Evolutionary conservation across 2,329 filamentous ascomycete species (phyloP), one percentile per base, ranked within the genome.

Genomic region (Onygena corvina): DNA sequence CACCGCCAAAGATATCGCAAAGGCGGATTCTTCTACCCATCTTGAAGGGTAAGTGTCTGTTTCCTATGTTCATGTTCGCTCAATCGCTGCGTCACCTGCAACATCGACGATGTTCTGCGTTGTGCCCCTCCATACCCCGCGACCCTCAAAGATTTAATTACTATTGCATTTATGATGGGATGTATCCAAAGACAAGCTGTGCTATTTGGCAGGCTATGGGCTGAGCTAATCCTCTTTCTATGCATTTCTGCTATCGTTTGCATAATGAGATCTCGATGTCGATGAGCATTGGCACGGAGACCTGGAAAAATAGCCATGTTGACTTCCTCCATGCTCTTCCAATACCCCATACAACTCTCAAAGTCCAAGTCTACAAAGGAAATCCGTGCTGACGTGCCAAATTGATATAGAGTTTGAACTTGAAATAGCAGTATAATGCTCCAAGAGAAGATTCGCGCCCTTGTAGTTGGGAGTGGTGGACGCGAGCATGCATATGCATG

Each of bases 401-500:
- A 1, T n/a, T 8, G n/a, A 29, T 29, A 42, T 20, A 11, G 6
- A 8, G 9, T 34, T 14, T 36, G 23, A 42, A 40, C 14, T 25
- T 14, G 27, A 21, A 25, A 40, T 38, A 50, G 45, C 42, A 44
- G n/a, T 45, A 47, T 48, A 35, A 69, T 69, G 67, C 60, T 65
- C 49, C 63, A 66, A 56, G 69, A 71, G 62, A 64, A 64, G 56
- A 74, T 87, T 55, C 77, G 81, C 58, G 76, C 95, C 58, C 81
- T 96, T 55, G 80, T 96, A 55, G 81, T 96, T 57, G 90, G 92
- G 61, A 94, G 90, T 64, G 92, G 92, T 57, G 92, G 90, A 59
- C 82, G 92, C 60, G 92, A 98, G 71, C 88, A 96, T 69, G 86
- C 89, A 42, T 77, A 95, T 54, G 88, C 89, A 35, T 96, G 89